These are phyloP conservation scores for Parafenestella ontariensis DNA, from an alignment of 2,329 filamentous ascomycete species.

Conservation along the genomic window DNA sequence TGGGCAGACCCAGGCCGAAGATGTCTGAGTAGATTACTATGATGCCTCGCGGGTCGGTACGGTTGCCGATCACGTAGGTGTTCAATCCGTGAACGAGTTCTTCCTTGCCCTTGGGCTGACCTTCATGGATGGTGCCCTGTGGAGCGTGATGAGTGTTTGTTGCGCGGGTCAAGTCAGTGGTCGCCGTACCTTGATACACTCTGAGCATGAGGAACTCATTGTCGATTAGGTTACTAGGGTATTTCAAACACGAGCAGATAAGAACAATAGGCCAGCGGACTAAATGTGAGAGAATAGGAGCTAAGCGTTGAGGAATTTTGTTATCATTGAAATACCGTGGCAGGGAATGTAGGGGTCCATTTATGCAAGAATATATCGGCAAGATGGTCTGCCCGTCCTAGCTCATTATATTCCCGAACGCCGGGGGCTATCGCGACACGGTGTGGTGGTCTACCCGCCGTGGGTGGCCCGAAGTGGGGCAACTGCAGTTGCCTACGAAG, in stretches of 20 bases:
- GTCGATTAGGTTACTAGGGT: not conserved
- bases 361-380: too few relatives aligned
- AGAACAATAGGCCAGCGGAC: not conserved
- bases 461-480: too few relatives aligned
- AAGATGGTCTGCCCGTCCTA: too few relatives aligned
- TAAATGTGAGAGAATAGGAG: not conserved
- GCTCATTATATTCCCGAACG: too few relatives aligned
- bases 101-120: constrained; percentile 31
- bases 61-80: constrained; percentile 30
- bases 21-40: constrained; percentile 35
- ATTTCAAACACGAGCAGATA: not conserved
- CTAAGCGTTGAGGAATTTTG: not conserved
- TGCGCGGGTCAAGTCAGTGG: not conserved
- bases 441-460: too few relatives aligned
- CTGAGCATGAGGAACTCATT: constrained; percentile 14
- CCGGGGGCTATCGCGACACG: too few relatives aligned
- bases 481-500: too few relatives aligned
- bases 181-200: constrained; percentile 34
- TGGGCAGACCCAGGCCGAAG: constrained; percentile 31
- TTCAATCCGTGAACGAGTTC: constrained; percentile 27
- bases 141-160: not conserved
- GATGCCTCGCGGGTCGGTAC: constrained; percentile 21
- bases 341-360: too few relatives aligned
- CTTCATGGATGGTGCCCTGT: constrained; percentile 48
- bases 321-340: too few relatives aligned